Evolutionary conservation across 2,329 filamentous ascomycete genomes (phyloP).

Genomic region (Plenodomus biglobosus): DNA sequence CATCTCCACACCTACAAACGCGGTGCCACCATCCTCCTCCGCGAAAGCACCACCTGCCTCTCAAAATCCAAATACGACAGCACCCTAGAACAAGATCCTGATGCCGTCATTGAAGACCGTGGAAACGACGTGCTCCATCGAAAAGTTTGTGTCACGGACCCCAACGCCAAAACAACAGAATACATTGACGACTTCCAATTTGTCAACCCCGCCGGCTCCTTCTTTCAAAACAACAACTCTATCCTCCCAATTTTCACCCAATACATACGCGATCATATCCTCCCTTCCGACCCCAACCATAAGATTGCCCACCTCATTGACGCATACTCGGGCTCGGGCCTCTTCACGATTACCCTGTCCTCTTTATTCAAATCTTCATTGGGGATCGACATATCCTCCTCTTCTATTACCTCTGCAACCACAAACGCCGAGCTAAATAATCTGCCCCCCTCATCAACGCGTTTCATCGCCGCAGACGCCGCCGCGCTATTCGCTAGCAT

Average conservation of each 20-base stretch:
- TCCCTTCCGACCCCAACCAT: slow-evolving; percentile 50
- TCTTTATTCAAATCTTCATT: slow-evolving; percentile 75
- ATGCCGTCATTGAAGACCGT: slow-evolving; percentile 57
- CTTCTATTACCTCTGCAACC: slow-evolving; percentile 76
- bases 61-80: slow-evolving; percentile 47
- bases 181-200: slow-evolving; percentile 85
- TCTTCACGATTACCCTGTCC: slow-evolving; percentile 94
- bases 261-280: slow-evolving; percentile 80
- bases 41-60: slow-evolving; percentile 77
- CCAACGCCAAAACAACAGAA: slow-evolving; percentile 79
- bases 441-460: slow-evolving; percentile 66
- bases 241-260: slow-evolving; percentile 85
- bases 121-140: slow-evolving; percentile 65
- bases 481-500: slow-evolving; percentile 77
- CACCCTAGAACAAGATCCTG: slow-evolving; percentile 33
- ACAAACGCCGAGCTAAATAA: slow-evolving; percentile 78
- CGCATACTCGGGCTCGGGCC: slow-evolving; percentile 94
- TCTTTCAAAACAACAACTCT: slow-evolving; percentile 99
- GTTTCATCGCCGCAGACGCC: slow-evolving; percentile 89
- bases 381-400: slow-evolving; percentile 84
- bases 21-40: slow-evolving; percentile 84
- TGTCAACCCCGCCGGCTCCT: slow-evolving; percentile 86
- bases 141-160: slow-evolving; percentile 87
- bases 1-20: slow-evolving; percentile 72
- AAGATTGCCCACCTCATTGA: slow-evolving; percentile 85